Percentiles rank a stretch among this genome's conserved stretches.
Conservation (phyloP, 2,329 filamentous ascomycete genomes). For the Talaromyces sp. region DNA sequence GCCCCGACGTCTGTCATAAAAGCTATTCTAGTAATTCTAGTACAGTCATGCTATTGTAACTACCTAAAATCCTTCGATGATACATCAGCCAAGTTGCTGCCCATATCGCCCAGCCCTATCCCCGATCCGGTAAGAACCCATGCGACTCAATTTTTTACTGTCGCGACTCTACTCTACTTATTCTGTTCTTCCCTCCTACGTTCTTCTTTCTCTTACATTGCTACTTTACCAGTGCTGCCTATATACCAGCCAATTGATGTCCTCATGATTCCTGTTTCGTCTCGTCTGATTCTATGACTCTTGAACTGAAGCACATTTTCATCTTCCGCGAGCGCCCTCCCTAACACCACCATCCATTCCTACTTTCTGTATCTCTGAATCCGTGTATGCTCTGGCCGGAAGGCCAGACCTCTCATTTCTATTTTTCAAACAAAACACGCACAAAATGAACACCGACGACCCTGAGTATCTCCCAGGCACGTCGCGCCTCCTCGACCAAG, state of each 20-base stretch:
- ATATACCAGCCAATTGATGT: neutral
- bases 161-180: neutral
- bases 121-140: neutral
- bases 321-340: slow-evolving; percentile 18
- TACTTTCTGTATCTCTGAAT: neutral
- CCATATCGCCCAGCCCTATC: slow-evolving; percentile 9
- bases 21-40: no score
- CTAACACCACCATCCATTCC: neutral
- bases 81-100: slow-evolving; percentile 7
- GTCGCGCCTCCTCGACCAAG: slow-evolving; percentile 29
- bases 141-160: slow-evolving; percentile 3
- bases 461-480: slow-evolving; percentile 29
- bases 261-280: neutral
- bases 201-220: neutral
- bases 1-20: neutral
- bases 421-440: neutral
- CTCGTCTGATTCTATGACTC: slow-evolving; percentile 12
- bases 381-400: slow-evolving; percentile 16
- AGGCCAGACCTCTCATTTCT: slow-evolving; percentile 13
- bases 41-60: no score
- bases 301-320: slow-evolving; percentile 13
- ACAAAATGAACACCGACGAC: slow-evolving; percentile 11
- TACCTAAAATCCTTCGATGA: neutral
- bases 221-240: neutral
- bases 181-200: neutral